Evolutionary conservation across 768 basidiomycete species (phyloP).

Genomic region (Polyporus arcularius): DNA sequence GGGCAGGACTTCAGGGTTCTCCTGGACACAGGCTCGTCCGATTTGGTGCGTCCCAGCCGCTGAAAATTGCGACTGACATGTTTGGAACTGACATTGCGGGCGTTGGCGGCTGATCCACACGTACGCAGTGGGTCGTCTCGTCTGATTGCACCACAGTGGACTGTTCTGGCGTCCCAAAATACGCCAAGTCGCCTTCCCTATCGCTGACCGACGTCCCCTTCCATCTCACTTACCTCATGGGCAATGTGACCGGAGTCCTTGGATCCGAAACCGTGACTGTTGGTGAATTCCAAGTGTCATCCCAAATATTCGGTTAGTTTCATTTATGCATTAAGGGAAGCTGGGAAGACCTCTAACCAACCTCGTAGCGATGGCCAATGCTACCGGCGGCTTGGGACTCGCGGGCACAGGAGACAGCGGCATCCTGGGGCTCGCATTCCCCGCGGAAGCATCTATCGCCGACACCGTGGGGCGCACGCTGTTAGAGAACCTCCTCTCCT

Average conservation of each 20-base stretch:
- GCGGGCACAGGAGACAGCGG: conserved; percentile 52
- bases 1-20: conserved; percentile 46
- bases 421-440: conserved; percentile 56
- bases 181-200: conserved; percentile 35
- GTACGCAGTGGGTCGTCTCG: conserved; percentile 51
- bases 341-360: neutral
- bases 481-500: conserved; percentile 48
- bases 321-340: neutral
- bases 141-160: conserved; percentile 45
- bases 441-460: conserved; percentile 47
- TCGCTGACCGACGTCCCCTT: conserved; percentile 39
- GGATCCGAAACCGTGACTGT: conserved; percentile 48
- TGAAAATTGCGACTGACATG: conserved; percentile 2
- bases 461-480: conserved; percentile 45
- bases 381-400: conserved; percentile 45
- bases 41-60: conserved; percentile 41
- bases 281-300: conserved; percentile 45
- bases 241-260: conserved; percentile 48
- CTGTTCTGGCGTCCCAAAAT: conserved; percentile 46
- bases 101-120: conserved; percentile 1
- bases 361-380: conserved; percentile 44
- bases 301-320: conserved; percentile 49
- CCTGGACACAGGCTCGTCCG: conserved; percentile 60
- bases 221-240: conserved; percentile 49
- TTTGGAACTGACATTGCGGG: conserved; percentile 2